Conservation (phyloP, 441 rosid species). For the Biscutella laevigata region DNA sequence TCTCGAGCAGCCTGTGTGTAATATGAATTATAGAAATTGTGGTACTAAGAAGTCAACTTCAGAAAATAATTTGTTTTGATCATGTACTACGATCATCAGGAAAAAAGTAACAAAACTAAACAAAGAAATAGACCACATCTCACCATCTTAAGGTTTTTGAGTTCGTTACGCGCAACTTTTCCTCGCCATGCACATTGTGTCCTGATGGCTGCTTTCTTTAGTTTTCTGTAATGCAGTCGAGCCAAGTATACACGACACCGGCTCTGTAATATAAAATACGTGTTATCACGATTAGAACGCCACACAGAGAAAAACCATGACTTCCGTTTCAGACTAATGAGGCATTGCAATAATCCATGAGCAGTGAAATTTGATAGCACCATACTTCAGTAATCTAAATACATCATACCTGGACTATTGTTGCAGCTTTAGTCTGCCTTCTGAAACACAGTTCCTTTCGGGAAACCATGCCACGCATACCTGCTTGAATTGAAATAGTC, state of each 20-base stretch:
- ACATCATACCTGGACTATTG: constrained; percentile 50
- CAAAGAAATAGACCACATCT: constrained; percentile 18
- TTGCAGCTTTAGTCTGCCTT: constrained; percentile 66
- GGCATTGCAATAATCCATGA: neutral
- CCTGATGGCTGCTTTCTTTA: constrained; percentile 63
- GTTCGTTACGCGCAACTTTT: constrained; percentile 63
- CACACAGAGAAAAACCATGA: neutral
- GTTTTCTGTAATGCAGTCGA: constrained; percentile 33
- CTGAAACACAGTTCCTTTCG: constrained; percentile 57
- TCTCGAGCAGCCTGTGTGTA: constrained; percentile 75
- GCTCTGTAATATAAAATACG: constrained; percentile 34
- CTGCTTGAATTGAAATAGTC: constrained; percentile 62
- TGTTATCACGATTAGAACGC: neutral
- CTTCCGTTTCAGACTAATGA: neutral
- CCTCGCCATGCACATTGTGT: constrained; percentile 88
- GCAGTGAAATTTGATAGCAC: neutral
- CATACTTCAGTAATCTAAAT: neutral
- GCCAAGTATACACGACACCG: constrained; percentile 58
- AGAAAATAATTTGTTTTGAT: constrained; percentile 2
- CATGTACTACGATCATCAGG: neutral
- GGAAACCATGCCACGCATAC: constrained; percentile 84
- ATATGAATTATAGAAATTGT: neutral
- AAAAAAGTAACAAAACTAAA: constrained; percentile 3
- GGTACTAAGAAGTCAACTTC: constrained; percentile 3
- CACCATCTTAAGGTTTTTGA: constrained; percentile 75